Evolutionary conservation across 495 filamentous ascomycete species (phyloP), one percentile per base, ranked within the genome.

Genomic region (Tuber umbilicatum): DNA sequence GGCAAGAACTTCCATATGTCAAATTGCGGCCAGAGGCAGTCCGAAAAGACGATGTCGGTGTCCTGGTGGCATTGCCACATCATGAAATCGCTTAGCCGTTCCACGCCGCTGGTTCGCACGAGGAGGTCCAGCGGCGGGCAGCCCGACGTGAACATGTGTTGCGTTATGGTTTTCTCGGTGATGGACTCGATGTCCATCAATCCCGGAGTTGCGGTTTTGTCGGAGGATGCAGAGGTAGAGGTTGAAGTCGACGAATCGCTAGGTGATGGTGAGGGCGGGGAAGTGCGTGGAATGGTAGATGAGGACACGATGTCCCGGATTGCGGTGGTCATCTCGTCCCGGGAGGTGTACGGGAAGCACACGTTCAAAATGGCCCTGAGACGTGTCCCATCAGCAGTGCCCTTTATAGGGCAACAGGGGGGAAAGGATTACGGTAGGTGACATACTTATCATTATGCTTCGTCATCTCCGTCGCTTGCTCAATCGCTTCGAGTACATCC

Each of bases 21-120:
- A 78, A 99, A 97, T 78, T 98, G 93, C 5, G 95, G 95, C 95
- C 95, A 99, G 67, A 98, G 84, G 73, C 93, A 94, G 73, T 97
- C 89, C 60, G 97, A 83, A 84, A 98, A 99, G 55, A 93, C 92
- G 73, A 98, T 91, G 72, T 97, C 91, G 0, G 95, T 98, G 67
- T 94, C 86, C 80, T 96, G 87, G 79, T 98, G 94, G 79, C 92
- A 94, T 84, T 99, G 95, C 95, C 95, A 99, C 71, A 99, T 89
- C 94, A 99, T 94, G 81, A 98, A 99, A 81, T 99, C 95, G 79
- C 93, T 97, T 74, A 99, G 84, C 35, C 95, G 87, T 80, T 94
- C 91, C 17, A 99, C 95, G 40, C 93, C 95, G 70, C 92, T 96
- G 0, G 95, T 99, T 39, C 95, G 88, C 31, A 99, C 86, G 39